Percentiles rank a stretch among this genome's conserved stretches.
Evolutionary conservation across 805 yeast species (phyloP).

Genomic region (Teunomyces gatunensis): DNA sequence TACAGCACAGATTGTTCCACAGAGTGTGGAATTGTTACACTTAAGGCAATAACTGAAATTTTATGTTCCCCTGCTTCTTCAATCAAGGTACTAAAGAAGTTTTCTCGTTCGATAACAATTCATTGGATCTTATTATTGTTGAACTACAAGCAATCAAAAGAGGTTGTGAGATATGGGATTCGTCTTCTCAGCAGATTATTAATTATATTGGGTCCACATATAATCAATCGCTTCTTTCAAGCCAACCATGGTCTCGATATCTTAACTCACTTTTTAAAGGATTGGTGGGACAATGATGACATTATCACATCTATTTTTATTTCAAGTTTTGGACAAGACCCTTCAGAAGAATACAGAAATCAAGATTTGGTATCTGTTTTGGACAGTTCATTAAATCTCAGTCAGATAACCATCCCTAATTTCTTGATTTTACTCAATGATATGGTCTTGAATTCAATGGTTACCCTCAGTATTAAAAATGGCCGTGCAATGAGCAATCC

Average conservation of each 20-base stretch:
- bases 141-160: constrained; percentile 30
- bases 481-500: constrained; percentile 36
- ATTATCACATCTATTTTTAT: constrained; percentile 41
- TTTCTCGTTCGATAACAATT: constrained; percentile 54
- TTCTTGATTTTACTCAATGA: constrained; percentile 37
- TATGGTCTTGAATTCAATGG: constrained; percentile 32
- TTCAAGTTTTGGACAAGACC: constrained; percentile 45
- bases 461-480: constrained; percentile 23
- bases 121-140: constrained; percentile 64
- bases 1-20: constrained; percentile 40
- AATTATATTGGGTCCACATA: constrained; percentile 43
- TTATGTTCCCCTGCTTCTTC: constrained; percentile 40
- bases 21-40: constrained; percentile 31
- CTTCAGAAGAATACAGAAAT: not conserved
- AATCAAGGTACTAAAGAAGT: constrained; percentile 40
- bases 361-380: constrained; percentile 2
- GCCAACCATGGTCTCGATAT: constrained; percentile 50
- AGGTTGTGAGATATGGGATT: constrained; percentile 39
- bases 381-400: constrained; percentile 5
- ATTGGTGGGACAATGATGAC: constrained; percentile 49
- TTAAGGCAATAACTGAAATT: constrained; percentile 34
- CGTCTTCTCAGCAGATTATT: constrained; percentile 51
- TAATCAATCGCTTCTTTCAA: constrained; percentile 48
- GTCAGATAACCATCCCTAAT: constrained; percentile 42
- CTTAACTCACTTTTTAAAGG: constrained; percentile 42